Percentiles rank a stretch among this genome's conserved stretches.
Conservation (phyloP, 768 basidiomycete species). For the Tylopilus sp. region DNA sequence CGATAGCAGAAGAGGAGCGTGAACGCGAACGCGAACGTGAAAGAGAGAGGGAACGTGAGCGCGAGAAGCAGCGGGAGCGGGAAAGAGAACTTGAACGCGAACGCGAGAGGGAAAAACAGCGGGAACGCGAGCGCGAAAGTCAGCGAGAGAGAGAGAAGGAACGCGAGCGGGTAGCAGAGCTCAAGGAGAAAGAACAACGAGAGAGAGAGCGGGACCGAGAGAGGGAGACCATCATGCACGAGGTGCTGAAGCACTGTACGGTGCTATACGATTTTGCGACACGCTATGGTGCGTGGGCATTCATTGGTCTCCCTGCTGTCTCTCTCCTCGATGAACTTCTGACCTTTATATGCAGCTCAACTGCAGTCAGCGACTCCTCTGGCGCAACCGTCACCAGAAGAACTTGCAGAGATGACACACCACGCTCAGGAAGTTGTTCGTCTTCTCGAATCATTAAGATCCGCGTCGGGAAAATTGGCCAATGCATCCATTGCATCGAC, state of each 20-base stretch:
- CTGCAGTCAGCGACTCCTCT: slow-evolving; percentile 44
- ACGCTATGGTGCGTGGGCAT: slow-evolving; percentile 52
- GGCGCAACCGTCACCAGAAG: slow-evolving; percentile 49
- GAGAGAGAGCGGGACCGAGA: slow-evolving; percentile 24
- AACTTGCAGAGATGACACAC: slow-evolving; percentile 68
- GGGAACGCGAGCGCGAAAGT: slow-evolving; percentile 21
- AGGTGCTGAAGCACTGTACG: slow-evolving; percentile 48
- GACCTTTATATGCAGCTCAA: slow-evolving; percentile 23
- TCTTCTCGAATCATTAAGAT: slow-evolving; percentile 48
- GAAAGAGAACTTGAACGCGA: slow-evolving; percentile 20
- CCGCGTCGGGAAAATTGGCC: slow-evolving; percentile 19
- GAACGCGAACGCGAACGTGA: slow-evolving; percentile 22
- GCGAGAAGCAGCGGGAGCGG: slow-evolving; percentile 13
- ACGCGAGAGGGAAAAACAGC: slow-evolving; percentile 16
- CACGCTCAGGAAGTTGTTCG: slow-evolving; percentile 64
- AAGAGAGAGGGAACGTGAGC: slow-evolving; percentile 19
- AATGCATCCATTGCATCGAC: slow-evolving; percentile 10
- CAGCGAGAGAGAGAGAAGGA: slow-evolving; percentile 23
- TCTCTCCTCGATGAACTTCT: not conserved
- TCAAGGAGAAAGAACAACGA: slow-evolving; percentile 20
- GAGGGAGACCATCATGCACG: slow-evolving; percentile 21
- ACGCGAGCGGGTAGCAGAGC: slow-evolving; percentile 21
- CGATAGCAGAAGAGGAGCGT: slow-evolving; percentile 17
- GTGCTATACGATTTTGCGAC: slow-evolving; percentile 61
- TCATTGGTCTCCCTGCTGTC: not conserved